Percentiles rank a stretch among this genome's conserved stretches.
These are phyloP conservation scores for Manihot esculenta DNA, from an alignment of 441 rosid species.

Conservation along the genomic window DNA sequence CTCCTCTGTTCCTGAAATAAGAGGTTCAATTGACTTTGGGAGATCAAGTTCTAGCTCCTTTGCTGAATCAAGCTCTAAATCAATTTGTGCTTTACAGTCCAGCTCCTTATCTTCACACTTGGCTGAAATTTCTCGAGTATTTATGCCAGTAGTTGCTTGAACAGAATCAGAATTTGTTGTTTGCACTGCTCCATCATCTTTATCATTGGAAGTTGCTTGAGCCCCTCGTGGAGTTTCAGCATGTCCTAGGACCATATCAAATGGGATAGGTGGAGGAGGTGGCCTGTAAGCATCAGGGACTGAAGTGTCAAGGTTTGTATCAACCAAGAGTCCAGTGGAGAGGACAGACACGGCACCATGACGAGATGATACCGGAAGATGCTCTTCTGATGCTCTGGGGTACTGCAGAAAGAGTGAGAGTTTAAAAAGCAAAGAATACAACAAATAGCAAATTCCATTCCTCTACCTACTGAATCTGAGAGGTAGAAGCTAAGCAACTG, in stretches of 20 bases:
- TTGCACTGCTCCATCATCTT: constrained; percentile 43
- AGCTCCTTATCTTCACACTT: constrained; percentile 53
- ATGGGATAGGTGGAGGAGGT: constrained; percentile 73
- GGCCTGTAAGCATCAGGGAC: constrained; percentile 74
- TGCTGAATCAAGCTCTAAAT: constrained; percentile 45
- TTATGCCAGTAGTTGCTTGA: constrained; percentile 41
- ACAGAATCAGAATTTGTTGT: constrained; percentile 42
- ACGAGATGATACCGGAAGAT: constrained; percentile 59
- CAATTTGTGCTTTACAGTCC: constrained; percentile 43
- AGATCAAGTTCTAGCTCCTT: constrained; percentile 58
- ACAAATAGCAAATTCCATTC: neutral
- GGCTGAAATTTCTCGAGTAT: constrained; percentile 43
- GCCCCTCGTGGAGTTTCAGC: constrained; percentile 44
- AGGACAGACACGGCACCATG: constrained; percentile 44
- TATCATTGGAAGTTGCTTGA: constrained; percentile 40
- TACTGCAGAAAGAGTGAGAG: constrained; percentile 49
- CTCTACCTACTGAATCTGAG: neutral
- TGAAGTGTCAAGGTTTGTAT: constrained; percentile 79
- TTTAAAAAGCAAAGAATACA: constrained; percentile 11
- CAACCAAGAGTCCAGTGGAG: constrained; percentile 67
- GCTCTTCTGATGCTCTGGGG: constrained; percentile 71
- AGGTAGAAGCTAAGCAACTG: neutral
- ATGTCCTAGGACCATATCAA: constrained; percentile 46
- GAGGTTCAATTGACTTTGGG: constrained; percentile 43
- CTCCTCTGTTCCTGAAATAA: constrained; percentile 50